Percentiles rank a stretch among this genome's conserved stretches.
Conservation (phyloP, 768 basidiomycete species). For the Bullera alba region DNA sequence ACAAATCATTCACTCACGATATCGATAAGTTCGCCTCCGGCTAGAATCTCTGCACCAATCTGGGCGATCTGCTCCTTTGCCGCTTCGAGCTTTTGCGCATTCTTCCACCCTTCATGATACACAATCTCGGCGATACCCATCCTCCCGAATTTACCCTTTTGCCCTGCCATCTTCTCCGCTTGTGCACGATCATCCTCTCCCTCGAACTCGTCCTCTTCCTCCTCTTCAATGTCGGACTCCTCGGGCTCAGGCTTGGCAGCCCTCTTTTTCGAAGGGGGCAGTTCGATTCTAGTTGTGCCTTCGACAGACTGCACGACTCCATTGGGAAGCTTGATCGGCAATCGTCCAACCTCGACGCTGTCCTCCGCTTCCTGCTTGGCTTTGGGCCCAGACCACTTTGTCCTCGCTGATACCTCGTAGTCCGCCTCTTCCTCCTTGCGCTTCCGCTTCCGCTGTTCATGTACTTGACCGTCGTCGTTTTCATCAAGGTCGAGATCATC, state of each 20-base stretch:
- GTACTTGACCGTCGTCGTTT: slow-evolving; percentile 58
- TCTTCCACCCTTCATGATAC: slow-evolving; percentile 44
- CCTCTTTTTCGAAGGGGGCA: slow-evolving; percentile 29
- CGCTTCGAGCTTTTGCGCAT: slow-evolving; percentile 52
- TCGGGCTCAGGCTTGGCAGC: slow-evolving; percentile 9
- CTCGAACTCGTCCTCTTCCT: slow-evolving; percentile 30
- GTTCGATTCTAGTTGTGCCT: slow-evolving; percentile 39
- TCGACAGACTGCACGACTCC: slow-evolving; percentile 60
- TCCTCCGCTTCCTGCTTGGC: slow-evolving; percentile 20
- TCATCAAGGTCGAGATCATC: slow-evolving; percentile 11
- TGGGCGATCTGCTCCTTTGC: slow-evolving; percentile 92
- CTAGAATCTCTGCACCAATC: slow-evolving; percentile 86
- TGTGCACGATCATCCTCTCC: slow-evolving; percentile 30
- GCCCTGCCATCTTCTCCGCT: slow-evolving; percentile 34
- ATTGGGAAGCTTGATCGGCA: slow-evolving; percentile 80
- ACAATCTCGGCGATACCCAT: slow-evolving; percentile 44
- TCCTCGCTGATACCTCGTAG: slow-evolving; percentile 52
- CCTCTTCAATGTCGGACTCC: slow-evolving; percentile 18
- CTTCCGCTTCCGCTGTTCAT: slow-evolving; percentile 51
- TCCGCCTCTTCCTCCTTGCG: slow-evolving; percentile 49
- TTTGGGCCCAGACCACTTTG: slow-evolving; percentile 18
- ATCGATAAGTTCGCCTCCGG: slow-evolving; percentile 76
- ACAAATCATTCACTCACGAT: slow-evolving; percentile 59
- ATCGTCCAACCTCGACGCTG: slow-evolving; percentile 42
- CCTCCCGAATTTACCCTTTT: slow-evolving; percentile 40